These are phyloP conservation scores for Clavariopsis aquatica DNA, from an alignment of 495 filamentous ascomycete genomes.

Conservation along the genomic window DNA sequence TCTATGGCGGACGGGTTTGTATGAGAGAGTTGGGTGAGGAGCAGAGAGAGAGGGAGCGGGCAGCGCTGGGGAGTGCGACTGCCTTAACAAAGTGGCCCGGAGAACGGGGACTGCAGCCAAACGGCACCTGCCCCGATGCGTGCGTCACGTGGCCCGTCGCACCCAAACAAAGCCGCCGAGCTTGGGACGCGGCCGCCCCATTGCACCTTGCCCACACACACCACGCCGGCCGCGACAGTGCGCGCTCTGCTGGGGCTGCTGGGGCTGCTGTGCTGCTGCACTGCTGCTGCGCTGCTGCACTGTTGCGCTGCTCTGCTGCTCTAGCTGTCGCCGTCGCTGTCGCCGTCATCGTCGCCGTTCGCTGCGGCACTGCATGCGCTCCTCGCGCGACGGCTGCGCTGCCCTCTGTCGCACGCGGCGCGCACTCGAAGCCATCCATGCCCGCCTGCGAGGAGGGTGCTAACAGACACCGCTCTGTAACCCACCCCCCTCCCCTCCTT, in stretches of 20 bases:
- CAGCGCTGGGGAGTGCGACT: neutral
- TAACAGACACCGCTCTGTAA: constrained; percentile 2
- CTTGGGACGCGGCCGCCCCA: neutral
- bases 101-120: neutral
- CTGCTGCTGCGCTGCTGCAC: neutral
- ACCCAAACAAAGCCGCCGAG: neutral
- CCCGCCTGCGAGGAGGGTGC: neutral
- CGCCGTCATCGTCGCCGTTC: too few relatives aligned
- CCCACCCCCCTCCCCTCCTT: constrained; percentile 1
- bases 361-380: too few relatives aligned
- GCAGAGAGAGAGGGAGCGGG: neutral
- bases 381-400: too few relatives aligned
- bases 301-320: neutral
- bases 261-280: too few relatives aligned
- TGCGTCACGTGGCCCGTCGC: neutral
- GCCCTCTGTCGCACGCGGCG: neutral
- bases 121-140: constrained; percentile 1
- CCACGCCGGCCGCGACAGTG: neutral
- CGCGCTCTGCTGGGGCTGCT: neutral
- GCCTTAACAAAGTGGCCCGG: neutral
- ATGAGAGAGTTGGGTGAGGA: constrained; percentile 4
- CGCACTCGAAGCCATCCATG: constrained; percentile 1
- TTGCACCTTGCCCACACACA: neutral
- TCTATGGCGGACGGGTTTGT: constrained; percentile 6
- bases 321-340: neutral